These are phyloP conservation scores for Lupinus albus DNA, from an alignment of 306 rosid species.

Conservation along the genomic window DNA sequence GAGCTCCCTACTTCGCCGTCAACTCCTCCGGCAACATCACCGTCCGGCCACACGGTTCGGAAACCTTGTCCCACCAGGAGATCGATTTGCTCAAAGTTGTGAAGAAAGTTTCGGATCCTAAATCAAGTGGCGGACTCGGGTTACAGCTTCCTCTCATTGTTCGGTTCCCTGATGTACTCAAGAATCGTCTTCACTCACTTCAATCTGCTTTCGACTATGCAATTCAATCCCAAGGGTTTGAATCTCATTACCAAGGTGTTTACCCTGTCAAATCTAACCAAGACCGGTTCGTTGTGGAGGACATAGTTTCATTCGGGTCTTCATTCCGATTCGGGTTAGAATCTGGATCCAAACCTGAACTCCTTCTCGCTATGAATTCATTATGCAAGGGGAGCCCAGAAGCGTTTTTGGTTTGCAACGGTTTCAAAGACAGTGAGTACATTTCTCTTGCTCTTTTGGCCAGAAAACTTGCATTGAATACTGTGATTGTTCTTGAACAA, in stretches of 20 bases:
- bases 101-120: constrained; percentile 66
- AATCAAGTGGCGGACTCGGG: constrained; percentile 57
- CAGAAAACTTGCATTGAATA: constrained; percentile 62
- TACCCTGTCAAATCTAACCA: constrained; percentile 76
- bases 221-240: constrained; percentile 52
- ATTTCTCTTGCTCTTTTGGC: constrained; percentile 64
- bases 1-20: constrained; percentile 58
- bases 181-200: constrained; percentile 61
- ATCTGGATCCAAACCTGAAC: constrained; percentile 74
- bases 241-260: constrained; percentile 68
- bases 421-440: constrained; percentile 66
- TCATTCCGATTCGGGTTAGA: constrained; percentile 67
- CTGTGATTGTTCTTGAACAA: constrained; percentile 69
- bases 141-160: constrained; percentile 65
- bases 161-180: constrained; percentile 62
- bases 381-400: constrained; percentile 63
- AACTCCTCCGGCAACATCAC: constrained; percentile 62
- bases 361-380: constrained; percentile 70
- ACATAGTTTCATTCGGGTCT: constrained; percentile 61
- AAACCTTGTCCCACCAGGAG: constrained; percentile 66
- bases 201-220: constrained; percentile 63
- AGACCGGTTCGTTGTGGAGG: constrained; percentile 74
- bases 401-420: constrained; percentile 61
- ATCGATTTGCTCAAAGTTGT: constrained; percentile 66
- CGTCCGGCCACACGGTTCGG: constrained; percentile 56